Conservation (phyloP, 805 yeast species). For the Grigorovia yakushimaensis region DNA sequence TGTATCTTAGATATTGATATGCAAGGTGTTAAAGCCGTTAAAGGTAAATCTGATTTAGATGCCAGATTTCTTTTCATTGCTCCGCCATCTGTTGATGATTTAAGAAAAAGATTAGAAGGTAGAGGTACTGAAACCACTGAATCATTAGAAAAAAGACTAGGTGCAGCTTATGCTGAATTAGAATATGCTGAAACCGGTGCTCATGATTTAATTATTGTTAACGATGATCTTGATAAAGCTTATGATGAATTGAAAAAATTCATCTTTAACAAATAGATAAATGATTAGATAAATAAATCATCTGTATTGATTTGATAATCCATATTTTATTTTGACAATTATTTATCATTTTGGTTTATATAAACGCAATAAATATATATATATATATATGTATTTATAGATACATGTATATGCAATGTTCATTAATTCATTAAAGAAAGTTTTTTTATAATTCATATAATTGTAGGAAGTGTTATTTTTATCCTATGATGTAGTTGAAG, state of each 20-base stretch:
- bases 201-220: constrained; percentile 81
- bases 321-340: too few species aligned
- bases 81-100: constrained; percentile 82
- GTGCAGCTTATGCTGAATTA: constrained; percentile 81
- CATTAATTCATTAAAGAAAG: not conserved
- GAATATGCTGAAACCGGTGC: constrained; percentile 87
- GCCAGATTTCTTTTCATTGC: constrained; percentile 83
- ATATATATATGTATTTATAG: not conserved
- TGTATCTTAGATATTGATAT: constrained; percentile 96
- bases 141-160: constrained; percentile 70
- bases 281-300: not conserved
- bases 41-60: constrained; percentile 57
- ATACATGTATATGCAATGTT: not conserved
- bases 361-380: too few species aligned
- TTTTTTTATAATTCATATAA: not conserved
- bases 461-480: too few species aligned
- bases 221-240: constrained; percentile 86
- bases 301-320: too few species aligned
- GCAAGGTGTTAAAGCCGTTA: constrained; percentile 96
- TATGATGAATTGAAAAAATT: constrained; percentile 72
- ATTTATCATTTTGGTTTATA: too few species aligned
- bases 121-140: constrained; percentile 96
- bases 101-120: constrained; percentile 63
- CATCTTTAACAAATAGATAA: constrained; percentile 37
- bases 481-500: too few species aligned